phyloP scores from a whole-genome alignment of 1,284 basidiomycete species.

The Termitomyces sp. region DNA sequence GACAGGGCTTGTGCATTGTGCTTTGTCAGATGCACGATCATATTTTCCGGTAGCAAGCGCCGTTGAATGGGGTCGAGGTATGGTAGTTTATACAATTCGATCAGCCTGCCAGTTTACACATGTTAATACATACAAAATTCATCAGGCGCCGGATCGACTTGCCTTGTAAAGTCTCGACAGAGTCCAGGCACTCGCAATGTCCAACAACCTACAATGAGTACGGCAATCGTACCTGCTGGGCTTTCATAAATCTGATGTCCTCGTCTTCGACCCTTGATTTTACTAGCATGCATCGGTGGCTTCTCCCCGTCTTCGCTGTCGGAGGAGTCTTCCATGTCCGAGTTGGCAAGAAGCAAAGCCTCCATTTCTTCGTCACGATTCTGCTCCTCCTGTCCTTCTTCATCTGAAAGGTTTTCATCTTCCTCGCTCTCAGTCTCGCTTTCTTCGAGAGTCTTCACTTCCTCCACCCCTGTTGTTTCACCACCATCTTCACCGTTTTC shows the following conservation, averaged over 20 bases:
- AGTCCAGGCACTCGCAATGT: constrained; percentile 70
- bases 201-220: constrained; percentile 75
- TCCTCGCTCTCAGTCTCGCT: not conserved
- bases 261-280: constrained; percentile 13
- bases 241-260: constrained; percentile 38
- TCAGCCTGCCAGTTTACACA: constrained; percentile 42
- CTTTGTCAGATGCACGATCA: constrained; percentile 69
- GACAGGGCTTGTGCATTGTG: constrained; percentile 61
- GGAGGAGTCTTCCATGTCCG: constrained; percentile 39
- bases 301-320: constrained; percentile 21
- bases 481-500: constrained; percentile 10
- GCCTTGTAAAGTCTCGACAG: constrained; percentile 73
- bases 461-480: constrained; percentile 1
- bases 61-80: constrained; percentile 67
- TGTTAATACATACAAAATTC: constrained; percentile 7
- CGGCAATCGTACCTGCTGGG: constrained; percentile 56
- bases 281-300: constrained; percentile 12
- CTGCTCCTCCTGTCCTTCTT: constrained; percentile 22
- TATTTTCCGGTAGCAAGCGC: constrained; percentile 56
- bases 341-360: constrained; percentile 50
- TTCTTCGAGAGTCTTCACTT: not conserved
- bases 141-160: constrained; percentile 21
- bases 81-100: constrained; percentile 73
- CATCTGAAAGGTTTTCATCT: constrained; percentile 15
- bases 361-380: constrained; percentile 42